Evolutionary conservation across 73 alveolate species (phyloP).

Genomic region (Tetrahymena thermophila): DNA sequence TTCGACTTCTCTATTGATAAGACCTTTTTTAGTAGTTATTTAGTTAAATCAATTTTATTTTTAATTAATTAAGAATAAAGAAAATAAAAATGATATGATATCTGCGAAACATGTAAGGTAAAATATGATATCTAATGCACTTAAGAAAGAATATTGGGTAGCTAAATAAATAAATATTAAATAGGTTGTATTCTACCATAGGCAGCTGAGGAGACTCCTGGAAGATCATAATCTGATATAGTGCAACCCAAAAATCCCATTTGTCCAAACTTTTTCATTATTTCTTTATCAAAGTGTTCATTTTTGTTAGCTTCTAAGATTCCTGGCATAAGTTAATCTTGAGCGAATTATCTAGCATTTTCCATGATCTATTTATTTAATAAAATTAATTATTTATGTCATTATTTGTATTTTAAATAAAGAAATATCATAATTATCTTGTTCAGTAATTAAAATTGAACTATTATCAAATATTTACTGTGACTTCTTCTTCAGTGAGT

Average conservation of each 20-base stretch:
- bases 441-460: background rate
- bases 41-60: background rate
- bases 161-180: too few relatives aligned
- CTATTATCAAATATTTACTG: background rate
- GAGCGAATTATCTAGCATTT: slow-evolving; percentile 58
- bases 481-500: slow-evolving; percentile 22
- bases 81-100: background rate
- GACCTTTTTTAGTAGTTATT: background rate
- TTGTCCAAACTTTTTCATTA: slow-evolving; percentile 65
- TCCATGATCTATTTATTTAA: slow-evolving; percentile 39
- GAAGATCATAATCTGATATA: slow-evolving; percentile 68
- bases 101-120: background rate
- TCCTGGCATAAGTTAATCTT: slow-evolving; percentile 57
- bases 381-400: background rate
- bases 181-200: slow-evolving; percentile 52
- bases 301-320: slow-evolving; percentile 53
- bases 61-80: too few relatives aligned
- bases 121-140: too few relatives aligned
- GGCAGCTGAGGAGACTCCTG: slow-evolving; percentile 82
- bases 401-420: background rate
- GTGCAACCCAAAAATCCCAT: slow-evolving; percentile 82
- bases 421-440: background rate
- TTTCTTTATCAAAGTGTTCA: slow-evolving; percentile 59
- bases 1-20: slow-evolving; percentile 73
- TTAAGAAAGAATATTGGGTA: too few relatives aligned